Base-by-base conservation (phyloP, 2,329 filamentous ascomycete genomes). In the Claviceps capensis region DNA sequence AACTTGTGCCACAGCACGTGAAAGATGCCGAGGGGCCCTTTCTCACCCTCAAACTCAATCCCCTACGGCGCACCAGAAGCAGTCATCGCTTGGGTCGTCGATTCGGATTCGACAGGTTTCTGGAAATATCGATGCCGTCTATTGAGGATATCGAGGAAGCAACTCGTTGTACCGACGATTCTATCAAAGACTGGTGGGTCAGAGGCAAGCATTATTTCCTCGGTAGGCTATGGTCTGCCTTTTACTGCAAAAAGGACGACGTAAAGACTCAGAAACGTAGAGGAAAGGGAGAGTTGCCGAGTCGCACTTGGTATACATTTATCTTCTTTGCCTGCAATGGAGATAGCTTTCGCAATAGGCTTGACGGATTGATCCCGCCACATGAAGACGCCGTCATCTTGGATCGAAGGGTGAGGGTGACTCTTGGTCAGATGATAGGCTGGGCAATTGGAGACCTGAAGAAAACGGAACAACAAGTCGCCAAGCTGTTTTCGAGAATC, bases 401-500 rank as follows among this genome's bases (percentile, higher is more conserved):
- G 0, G 30, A 52, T 0, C 49, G 43, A 3, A 64, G 70, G 4
- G 64, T 62, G 1, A 65, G 63, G 4, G 63, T 77, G 57, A 61
- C 58, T 2, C 64, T 70, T 2, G 61, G 58, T 22, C 59, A 65
- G 1, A 68, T 83, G 55, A 57, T 82, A 1, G 64, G 73, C 26
- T 81, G 76, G 76, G 68, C 79, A 0, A 62, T 82, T 30, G 67
- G 73, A 22, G 61, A 74, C 2, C 58, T 65, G 3, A 53, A 63
- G 0, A 82, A 78, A 52, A 57, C 63, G 3, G 8, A 61, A 0
- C 73, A 82, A 53, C 66, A 73, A 0, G 66, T 71, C 5, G 63
- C 77, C 2, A 84, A 83, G 55, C 63, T 82, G 0, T 84, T 82
- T 56, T 76, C 78, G 0, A 72, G 80, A 9, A 73, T 82, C 41